Conservation (phyloP, 2,329 filamentous ascomycete species). For the Uncinocarpus reesii region DNA sequence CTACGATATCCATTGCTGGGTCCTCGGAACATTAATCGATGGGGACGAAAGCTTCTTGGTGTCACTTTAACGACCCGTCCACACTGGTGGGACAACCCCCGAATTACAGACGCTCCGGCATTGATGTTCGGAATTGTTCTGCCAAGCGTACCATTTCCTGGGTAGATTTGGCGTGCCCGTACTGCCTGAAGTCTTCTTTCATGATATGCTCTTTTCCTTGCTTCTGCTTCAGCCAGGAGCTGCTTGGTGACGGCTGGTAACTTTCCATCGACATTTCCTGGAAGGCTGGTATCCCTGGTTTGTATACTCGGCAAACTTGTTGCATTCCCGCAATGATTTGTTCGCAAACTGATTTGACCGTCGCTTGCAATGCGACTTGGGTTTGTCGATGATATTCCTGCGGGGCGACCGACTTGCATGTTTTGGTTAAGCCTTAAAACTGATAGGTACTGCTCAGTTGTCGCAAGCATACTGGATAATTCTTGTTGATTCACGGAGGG, state of each 20-base stretch:
- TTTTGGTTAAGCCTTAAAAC: constrained; percentile 2
- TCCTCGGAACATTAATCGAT: constrained; percentile 6
- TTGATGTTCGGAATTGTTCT: not conserved
- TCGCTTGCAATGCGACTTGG: no score
- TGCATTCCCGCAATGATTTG: not conserved
- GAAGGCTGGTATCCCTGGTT: not conserved
- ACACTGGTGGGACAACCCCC: not conserved
- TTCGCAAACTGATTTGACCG: not conserved
- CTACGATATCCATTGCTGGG: constrained; percentile 14
- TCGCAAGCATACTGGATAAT: constrained; percentile 2
- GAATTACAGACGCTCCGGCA: not conserved
- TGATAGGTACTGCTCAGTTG: constrained; percentile 8
- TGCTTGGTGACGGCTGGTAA: not conserved
- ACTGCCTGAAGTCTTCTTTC: not conserved
- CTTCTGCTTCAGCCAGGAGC: not conserved
- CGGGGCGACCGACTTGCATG: not conserved
- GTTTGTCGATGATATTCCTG: not conserved
- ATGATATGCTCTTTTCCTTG: not conserved
- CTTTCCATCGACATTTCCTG: no score
- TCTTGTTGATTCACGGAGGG: constrained; percentile 1
- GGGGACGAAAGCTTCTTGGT: constrained; percentile 5
- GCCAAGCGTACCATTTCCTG: not conserved
- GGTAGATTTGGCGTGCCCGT: not conserved
- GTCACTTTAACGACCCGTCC: constrained; percentile 7
- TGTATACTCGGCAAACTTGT: not conserved